Percentiles rank a stretch among this genome's conserved stretches.
phyloP scores from a whole-genome alignment of 257 asterid species.

The Solanum sejunctum region DNA sequence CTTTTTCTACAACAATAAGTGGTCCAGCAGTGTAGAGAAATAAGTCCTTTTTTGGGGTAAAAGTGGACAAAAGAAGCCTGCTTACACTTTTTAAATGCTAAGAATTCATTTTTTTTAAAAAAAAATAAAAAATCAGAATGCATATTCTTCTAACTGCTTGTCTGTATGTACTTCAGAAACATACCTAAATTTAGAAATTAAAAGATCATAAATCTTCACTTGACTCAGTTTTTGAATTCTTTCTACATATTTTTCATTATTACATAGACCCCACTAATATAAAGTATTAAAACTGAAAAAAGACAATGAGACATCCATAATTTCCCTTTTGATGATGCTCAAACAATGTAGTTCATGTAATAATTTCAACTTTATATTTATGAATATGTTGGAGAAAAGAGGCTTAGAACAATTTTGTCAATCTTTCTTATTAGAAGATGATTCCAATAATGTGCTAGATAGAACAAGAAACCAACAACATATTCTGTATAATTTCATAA shows the following conservation, averaged over 20 bases:
- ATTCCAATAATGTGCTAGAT: neutral
- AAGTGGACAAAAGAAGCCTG: neutral
- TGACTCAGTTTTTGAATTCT: neutral
- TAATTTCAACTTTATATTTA: neutral
- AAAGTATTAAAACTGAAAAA: neutral
- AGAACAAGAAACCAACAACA: neutral
- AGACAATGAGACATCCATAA: neutral
- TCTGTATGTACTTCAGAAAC: neutral
- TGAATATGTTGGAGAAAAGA: neutral
- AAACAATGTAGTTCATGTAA: neutral
- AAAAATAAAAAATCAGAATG: neutral
- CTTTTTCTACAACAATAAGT: neutral
- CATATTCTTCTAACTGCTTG: neutral
- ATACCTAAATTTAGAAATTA: neutral
- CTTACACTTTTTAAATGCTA: neutral
- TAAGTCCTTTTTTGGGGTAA: neutral
- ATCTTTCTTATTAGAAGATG: neutral
- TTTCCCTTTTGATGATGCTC: neutral
- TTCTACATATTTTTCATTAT: neutral
- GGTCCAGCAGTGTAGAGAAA: neutral
- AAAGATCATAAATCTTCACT: neutral
- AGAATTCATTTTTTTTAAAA: neutral
- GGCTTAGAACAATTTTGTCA: neutral
- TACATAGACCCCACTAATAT: neutral
- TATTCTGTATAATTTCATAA: neutral